Evolutionary conservation across 176 grass and related monocot genomes (phyloP).

Genomic region (Tillandsia leiboldiana): DNA sequence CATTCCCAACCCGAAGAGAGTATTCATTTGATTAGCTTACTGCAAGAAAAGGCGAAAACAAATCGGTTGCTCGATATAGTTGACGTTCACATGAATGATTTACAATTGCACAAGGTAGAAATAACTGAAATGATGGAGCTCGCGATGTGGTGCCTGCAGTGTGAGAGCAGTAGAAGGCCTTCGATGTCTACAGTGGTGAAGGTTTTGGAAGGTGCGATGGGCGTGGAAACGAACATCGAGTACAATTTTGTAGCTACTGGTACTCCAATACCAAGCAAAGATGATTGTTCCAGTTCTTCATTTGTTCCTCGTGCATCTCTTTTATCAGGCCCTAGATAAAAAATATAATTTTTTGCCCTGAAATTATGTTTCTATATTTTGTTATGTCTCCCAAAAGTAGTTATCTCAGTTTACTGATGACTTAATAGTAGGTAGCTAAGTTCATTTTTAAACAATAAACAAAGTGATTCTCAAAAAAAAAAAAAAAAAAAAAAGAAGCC

Average conservation of each 20-base stretch:
- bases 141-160: constrained; percentile 66
- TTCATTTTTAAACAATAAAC: too few species aligned
- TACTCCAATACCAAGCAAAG: constrained; percentile 18
- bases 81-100: constrained; percentile 36
- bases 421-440: too few species aligned
- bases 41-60: constrained; percentile 65
- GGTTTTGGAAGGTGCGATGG: constrained; percentile 53
- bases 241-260: constrained; percentile 18
- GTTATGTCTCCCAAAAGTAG: not conserved
- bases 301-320: not conserved
- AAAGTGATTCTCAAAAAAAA: too few species aligned
- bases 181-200: constrained; percentile 72
- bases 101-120: constrained; percentile 27
- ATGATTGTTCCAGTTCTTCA: constrained; percentile 11
- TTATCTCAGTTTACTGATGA: too few species aligned
- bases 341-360: not conserved
- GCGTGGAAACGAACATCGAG: constrained; percentile 30
- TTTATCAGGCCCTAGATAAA: not conserved
- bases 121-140: constrained; percentile 56
- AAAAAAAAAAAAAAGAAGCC: too few species aligned
- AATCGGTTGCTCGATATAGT: constrained; percentile 48
- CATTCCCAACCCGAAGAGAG: constrained; percentile 39
- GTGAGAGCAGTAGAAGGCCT: constrained; percentile 44
- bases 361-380: not conserved
- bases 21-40: constrained; percentile 37